Base-by-base conservation (phyloP, 805 yeast genomes). In the Wickerhamiella dianesei region DNA sequence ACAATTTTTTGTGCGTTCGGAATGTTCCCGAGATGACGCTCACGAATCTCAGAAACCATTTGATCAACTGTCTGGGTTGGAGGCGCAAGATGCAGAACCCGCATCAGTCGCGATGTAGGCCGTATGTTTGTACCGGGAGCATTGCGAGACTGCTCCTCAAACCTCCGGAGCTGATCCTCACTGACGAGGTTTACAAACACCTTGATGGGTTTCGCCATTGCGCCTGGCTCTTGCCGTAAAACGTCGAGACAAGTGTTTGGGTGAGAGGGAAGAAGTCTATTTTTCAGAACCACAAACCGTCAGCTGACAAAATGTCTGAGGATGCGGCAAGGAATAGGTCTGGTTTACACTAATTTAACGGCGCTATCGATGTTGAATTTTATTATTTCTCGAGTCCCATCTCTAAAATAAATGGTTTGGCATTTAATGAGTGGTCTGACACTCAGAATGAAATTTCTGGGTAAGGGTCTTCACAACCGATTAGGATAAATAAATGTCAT, bases 61-160 rank as follows among this genome's bases (percentile, higher is more conserved):
- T 17, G 25, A 8, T 14, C 41, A 17, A 39, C 41, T 18, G 21
- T 39, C 21, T 39, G 25, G 16, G n/a, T 39, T 14, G 41, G 25
- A 14, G 41, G 25, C n/a, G 41, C 21, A 14, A 39, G 41, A 18
- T 39, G 25, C n/a, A 39, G 25, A 39, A 39, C 14, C 25, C 41
- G 41, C 21, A 20, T 20, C 17, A 14, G 25, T 14, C 41, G 21
- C 21, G 18, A 18, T 19, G 41, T 14, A 9, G 32, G 32, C 12
- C 12, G 32, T 25, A 25, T 25, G 12, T 6, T 25, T 12, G 32
- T 12, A 25, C 12, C 12, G 32, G 41, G 41, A 20, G 25, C 41
- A 39, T 6, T 39, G 9, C 18, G 16, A 5, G 21, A 21, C 4
- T 22, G 21, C 41, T 39, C 41, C 25, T 39, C 41, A 19, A 14